Percentiles rank a stretch among this genome's conserved stretches.
These are phyloP conservation scores for Paramecium pentaurelia DNA, from an alignment of 73 alveolate genomes.

Conservation along the genomic window DNA sequence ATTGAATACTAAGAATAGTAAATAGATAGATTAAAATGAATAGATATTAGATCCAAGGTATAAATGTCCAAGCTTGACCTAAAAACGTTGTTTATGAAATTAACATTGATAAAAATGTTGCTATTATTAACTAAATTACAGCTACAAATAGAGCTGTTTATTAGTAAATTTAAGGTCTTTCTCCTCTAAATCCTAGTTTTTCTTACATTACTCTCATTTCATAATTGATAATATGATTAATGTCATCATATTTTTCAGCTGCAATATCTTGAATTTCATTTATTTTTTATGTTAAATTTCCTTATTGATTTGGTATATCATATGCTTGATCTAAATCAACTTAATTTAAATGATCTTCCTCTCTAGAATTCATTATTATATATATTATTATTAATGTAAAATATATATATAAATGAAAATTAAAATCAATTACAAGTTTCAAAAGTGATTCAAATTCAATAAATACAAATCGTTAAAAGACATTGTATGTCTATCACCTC, in stretches of 20 bases:
- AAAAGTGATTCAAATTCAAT: constrained; percentile 2
- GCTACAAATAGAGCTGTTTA: not conserved
- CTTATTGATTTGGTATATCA: not conserved
- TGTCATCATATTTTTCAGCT: constrained; percentile 5
- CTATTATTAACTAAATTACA: not conserved
- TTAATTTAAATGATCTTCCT: not conserved
- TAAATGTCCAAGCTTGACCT: constrained; percentile 26
- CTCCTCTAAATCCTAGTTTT: not conserved
- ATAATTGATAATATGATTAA: not conserved
- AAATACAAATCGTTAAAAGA: constrained; percentile 78
- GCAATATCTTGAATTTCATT: not conserved
- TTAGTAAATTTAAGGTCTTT: not conserved
- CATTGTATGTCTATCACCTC: constrained; percentile 90
- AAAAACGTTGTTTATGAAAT: constrained; percentile 30
- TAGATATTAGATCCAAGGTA: not conserved
- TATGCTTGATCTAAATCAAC: not conserved
- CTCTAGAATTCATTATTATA: not conserved
- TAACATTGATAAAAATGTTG: not conserved
- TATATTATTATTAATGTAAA: not conserved
- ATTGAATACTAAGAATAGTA: not conserved
- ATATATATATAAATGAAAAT: not conserved
- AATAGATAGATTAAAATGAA: not conserved
- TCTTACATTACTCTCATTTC: not conserved
- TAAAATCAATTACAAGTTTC: not conserved
- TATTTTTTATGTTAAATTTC: not conserved